These are phyloP conservation scores for Saccharomycopsis sp. DNA, from an alignment of 805 yeast species.

Conservation along the genomic window DNA sequence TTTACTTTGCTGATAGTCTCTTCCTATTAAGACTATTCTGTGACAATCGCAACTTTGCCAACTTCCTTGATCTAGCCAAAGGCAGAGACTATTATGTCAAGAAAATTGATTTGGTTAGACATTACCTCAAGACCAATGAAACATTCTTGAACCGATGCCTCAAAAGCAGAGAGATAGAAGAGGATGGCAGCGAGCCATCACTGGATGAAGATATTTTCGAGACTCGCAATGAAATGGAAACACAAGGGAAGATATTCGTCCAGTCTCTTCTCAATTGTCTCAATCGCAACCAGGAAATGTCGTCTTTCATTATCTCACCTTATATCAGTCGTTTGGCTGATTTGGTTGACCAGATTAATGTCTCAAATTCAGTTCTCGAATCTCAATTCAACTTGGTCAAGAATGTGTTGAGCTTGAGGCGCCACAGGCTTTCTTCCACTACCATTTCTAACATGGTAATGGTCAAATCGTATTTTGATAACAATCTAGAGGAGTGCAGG, in stretches of 20 bases:
- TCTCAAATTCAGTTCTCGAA: not conserved
- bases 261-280: not conserved
- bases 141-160: not conserved
- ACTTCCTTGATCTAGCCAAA: not conserved
- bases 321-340: not conserved
- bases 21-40: not conserved
- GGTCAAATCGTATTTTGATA: not conserved
- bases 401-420: not conserved
- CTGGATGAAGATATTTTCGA: not conserved
- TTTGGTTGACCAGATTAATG: not conserved
- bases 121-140: not conserved
- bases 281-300: not conserved
- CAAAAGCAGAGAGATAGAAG: not conserved
- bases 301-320: not conserved
- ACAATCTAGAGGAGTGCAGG: not conserved
- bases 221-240: not conserved
- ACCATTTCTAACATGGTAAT: not conserved
- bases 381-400: not conserved
- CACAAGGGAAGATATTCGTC: not conserved
- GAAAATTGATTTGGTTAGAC: not conserved
- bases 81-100: not conserved
- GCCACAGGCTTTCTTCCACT: not conserved
- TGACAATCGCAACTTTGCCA: not conserved
- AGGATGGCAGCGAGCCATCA: not conserved
- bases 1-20: not conserved